A percentile compares a stretch with the other conserved stretches of the same genome.
Conservation (phyloP, 352 stramenopile genomes). For the Saprolegnia diclina region DNA sequence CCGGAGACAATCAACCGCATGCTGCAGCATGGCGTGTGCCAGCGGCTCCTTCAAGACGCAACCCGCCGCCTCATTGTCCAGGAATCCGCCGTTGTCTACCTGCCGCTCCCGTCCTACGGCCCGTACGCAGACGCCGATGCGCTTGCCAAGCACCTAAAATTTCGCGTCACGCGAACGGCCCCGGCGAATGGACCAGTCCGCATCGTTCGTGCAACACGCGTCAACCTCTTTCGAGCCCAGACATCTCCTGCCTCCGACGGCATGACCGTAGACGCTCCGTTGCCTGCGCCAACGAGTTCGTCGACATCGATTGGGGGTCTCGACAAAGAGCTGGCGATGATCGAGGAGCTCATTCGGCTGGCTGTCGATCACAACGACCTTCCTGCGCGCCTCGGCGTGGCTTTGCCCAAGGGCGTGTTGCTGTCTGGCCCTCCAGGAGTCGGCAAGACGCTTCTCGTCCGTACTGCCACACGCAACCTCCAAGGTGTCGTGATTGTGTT, state of each 20-base stretch:
- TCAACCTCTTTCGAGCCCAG: conserved; percentile 29
- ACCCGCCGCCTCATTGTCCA: conserved; percentile 14
- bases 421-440: conserved; percentile 72
- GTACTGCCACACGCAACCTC: conserved; percentile 30
- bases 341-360: conserved; percentile 70
- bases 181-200: neutral
- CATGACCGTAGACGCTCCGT: neutral
- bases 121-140: neutral
- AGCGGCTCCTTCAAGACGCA: conserved; percentile 22
- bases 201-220: conserved; percentile 23
- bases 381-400: conserved; percentile 34
- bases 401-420: conserved; percentile 66
- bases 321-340: conserved; percentile 46
- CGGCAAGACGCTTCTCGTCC: conserved; percentile 75
- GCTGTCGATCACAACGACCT: conserved; percentile 39
- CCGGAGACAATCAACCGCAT: neutral
- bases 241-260: neutral
- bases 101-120: neutral
- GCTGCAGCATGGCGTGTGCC: neutral
- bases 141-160: neutral
- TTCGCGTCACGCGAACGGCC: conserved; percentile 8
- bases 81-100: conserved; percentile 1
- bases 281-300: neutral
- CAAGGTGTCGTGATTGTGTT: neutral
- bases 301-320: conserved; percentile 47